A percentile compares a stretch with the other conserved stretches of the same genome.
Evolutionary conservation across 352 stramenopile genomes (phyloP).

Genomic region (Pythium grandisporangium): DNA sequence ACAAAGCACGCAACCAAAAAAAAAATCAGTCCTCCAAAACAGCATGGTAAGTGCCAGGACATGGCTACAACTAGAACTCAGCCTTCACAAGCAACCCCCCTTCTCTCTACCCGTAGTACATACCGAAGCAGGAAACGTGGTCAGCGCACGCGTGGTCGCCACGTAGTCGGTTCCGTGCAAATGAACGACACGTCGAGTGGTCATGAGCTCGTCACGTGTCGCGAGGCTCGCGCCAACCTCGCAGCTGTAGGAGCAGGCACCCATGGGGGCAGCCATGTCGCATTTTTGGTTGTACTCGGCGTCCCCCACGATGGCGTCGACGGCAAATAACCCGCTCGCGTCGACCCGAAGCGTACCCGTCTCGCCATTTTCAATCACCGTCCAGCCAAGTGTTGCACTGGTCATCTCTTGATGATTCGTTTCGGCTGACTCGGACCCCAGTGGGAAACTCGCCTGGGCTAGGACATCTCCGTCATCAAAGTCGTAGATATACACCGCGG

Average conservation of each 20-base stretch:
- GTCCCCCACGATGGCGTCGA: slow-evolving; percentile 48
- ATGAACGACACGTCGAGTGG: slow-evolving; percentile 22
- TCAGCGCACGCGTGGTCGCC: slow-evolving; percentile 19
- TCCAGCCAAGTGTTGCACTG: slow-evolving; percentile 33
- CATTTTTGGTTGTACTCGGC: slow-evolving; percentile 60
- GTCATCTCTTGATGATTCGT: too few species aligned
- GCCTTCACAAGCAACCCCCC: too few species aligned
- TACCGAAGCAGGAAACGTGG: slow-evolving; percentile 33
- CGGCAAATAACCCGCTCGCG: slow-evolving; percentile 38
- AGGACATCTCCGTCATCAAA: slow-evolving; percentile 29
- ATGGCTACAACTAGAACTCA: too few species aligned
- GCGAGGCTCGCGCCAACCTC: slow-evolving; percentile 27
- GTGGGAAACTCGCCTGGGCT: slow-evolving; percentile 19
- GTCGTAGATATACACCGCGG: slow-evolving; percentile 48
- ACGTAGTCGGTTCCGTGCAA: slow-evolving; percentile 30
- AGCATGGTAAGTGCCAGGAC: too few species aligned
- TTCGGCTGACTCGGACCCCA: background rate
- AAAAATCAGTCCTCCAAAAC: too few species aligned
- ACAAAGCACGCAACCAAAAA: too few species aligned
- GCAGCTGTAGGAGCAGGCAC: slow-evolving; percentile 39
- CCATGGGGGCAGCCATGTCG: slow-evolving; percentile 41
- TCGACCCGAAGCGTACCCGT: slow-evolving; percentile 33
- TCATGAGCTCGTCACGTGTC: slow-evolving; percentile 4
- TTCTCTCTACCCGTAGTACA: too few species aligned
- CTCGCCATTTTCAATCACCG: slow-evolving; percentile 42